Conservation (phyloP, 768 basidiomycete species). For the Bullera alba region DNA sequence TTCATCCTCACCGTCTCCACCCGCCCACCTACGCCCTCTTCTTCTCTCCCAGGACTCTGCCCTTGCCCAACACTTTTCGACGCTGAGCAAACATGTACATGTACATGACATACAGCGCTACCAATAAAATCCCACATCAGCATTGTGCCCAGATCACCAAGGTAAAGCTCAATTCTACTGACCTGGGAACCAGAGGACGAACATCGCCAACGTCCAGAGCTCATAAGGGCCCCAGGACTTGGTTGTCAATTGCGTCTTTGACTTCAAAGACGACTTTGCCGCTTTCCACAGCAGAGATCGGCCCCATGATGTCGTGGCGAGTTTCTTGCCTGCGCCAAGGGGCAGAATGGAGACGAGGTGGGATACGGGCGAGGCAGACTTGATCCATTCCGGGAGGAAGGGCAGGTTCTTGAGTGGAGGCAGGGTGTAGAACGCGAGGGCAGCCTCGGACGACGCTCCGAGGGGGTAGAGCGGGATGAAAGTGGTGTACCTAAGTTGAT, state of each 20-base stretch:
- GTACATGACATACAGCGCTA: constrained; percentile 56
- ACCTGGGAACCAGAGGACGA: constrained; percentile 87
- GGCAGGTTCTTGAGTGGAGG: constrained; percentile 47
- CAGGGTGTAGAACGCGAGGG: constrained; percentile 70
- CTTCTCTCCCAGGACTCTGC: constrained; percentile 12
- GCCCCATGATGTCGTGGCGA: constrained; percentile 50
- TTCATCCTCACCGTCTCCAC: no score
- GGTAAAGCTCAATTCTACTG: constrained; percentile 36
- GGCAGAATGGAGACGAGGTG: constrained; percentile 24
- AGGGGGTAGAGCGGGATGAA: constrained; percentile 92
- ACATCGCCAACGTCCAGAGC: constrained; percentile 56
- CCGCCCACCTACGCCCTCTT: not conserved
- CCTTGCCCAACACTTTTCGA: constrained; percentile 52
- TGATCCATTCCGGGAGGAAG: constrained; percentile 3
- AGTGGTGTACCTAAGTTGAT: constrained; percentile 66
- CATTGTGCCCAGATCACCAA: no score
- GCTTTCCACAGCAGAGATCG: constrained; percentile 39
- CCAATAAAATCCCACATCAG: no score
- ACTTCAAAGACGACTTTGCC: constrained; percentile 13
- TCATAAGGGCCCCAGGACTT: constrained; percentile 55
- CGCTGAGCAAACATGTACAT: constrained; percentile 59
- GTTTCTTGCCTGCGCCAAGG: constrained; percentile 9
- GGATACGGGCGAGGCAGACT: constrained; percentile 10
- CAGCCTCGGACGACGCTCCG: constrained; percentile 85
- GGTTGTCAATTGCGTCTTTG: constrained; percentile 2